Conservation (phyloP, 805 yeast genomes). For the Wickerhamiella australiensis region DNA sequence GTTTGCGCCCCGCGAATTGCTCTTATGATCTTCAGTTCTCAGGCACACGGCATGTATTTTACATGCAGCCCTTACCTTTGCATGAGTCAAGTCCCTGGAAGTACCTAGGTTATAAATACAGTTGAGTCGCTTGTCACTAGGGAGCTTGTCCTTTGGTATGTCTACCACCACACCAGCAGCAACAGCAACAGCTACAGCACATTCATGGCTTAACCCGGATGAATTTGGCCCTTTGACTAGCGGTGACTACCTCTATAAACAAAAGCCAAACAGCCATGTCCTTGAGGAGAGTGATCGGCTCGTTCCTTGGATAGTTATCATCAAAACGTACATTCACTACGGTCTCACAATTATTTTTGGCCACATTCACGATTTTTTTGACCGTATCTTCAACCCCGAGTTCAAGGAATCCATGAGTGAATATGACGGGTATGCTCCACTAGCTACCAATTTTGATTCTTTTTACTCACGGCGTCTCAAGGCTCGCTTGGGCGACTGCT, state of each 20-base stretch:
- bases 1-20: neutral
- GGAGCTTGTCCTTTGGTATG: neutral
- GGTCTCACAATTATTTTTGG: conserved; percentile 77
- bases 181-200: neutral
- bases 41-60: neutral
- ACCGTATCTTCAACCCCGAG: conserved; percentile 56
- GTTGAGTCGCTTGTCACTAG: neutral
- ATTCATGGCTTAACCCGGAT: conserved; percentile 21
- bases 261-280: conserved; percentile 37
- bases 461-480: conserved; percentile 89
- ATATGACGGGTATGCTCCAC: conserved; percentile 85
- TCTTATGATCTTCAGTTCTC: neutral
- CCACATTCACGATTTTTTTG: conserved; percentile 79
- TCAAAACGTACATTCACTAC: conserved; percentile 77
- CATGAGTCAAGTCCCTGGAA: neutral
- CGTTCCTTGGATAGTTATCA: conserved; percentile 69
- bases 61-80: neutral
- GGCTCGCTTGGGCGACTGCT: conserved; percentile 83
- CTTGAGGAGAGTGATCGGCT: conserved; percentile 55
- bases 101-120: neutral
- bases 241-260: conserved; percentile 49
- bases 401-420: conserved; percentile 56
- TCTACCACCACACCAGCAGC: neutral
- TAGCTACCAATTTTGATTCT: conserved; percentile 86
- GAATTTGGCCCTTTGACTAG: conserved; percentile 67